These are phyloP conservation scores for Physaria fendleri DNA, from an alignment of 345 rosid species.

Conservation along the genomic window DNA sequence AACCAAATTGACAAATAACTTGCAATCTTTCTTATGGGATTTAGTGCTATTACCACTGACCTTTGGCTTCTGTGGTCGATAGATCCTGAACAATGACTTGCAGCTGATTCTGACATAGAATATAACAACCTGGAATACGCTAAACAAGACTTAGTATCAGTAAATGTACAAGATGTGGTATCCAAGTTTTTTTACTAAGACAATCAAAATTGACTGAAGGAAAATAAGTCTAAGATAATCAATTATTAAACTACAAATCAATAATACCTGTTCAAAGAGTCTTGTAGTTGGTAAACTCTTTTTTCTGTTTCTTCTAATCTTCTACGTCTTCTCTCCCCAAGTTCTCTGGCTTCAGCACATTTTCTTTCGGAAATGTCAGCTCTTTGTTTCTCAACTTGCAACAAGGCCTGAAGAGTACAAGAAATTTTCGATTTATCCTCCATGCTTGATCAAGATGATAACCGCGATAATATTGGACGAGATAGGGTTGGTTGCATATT, in stretches of 20 bases:
- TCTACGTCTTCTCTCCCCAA: constrained; percentile 58
- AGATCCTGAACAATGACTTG: constrained; percentile 51
- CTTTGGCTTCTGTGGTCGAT: constrained; percentile 43
- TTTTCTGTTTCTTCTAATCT: constrained; percentile 72
- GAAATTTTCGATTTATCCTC: neutral
- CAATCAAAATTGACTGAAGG: neutral
- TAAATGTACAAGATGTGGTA: constrained; percentile 18
- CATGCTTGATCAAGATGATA: neutral
- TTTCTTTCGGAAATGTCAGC: constrained; percentile 66
- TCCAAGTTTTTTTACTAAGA: neutral
- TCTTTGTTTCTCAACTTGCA: constrained; percentile 61
- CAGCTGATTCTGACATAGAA: constrained; percentile 54
- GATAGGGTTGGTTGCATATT: neutral
- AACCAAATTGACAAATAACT: neutral
- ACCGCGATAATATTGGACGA: neutral
- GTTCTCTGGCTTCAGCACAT: constrained; percentile 51
- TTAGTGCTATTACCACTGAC: constrained; percentile 37
- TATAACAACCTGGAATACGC: constrained; percentile 82
- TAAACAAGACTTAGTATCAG: constrained; percentile 58
- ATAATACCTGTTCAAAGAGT: constrained; percentile 74
- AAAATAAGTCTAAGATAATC: neutral
- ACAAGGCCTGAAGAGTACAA: constrained; percentile 37
- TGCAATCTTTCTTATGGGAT: constrained; percentile 14
- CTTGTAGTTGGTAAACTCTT: constrained; percentile 69
- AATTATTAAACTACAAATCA: constrained; percentile 9